Conservation (phyloP, 78 protist genomes). For the Mantamonas sphyraenae region DNA sequence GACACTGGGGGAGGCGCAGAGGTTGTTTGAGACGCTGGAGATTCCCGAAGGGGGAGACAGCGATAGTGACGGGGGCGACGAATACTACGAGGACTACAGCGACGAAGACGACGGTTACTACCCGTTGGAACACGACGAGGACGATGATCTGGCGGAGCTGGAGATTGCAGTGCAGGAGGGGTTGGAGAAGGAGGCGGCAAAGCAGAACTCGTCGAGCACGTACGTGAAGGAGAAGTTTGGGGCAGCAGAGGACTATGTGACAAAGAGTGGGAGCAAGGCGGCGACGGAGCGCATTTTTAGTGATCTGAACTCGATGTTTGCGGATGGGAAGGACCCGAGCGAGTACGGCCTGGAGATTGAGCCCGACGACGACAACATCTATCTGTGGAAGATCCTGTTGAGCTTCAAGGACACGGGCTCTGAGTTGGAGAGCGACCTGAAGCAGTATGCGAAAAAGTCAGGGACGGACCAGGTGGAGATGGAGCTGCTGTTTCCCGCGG, state of each 20-base stretch:
- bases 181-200: background rate
- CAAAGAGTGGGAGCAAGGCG: background rate
- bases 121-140: too few species aligned
- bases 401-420: conserved; percentile 17
- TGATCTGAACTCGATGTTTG: too few species aligned
- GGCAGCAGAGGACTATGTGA: background rate
- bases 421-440: background rate
- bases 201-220: background rate
- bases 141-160: conserved; percentile 1
- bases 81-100: background rate
- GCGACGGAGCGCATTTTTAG: conserved; percentile 6
- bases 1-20: too few species aligned
- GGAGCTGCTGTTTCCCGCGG: conserved; percentile 9
- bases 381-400: background rate
- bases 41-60: too few species aligned
- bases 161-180: background rate
- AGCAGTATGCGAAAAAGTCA: background rate
- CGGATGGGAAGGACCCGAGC: too few species aligned
- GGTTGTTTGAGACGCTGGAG: too few species aligned
- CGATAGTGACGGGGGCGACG: conserved; percentile 9
- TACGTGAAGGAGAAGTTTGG: background rate
- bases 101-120: conserved; percentile 14
- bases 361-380: conserved; percentile 6
- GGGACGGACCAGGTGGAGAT: conserved; percentile 4
- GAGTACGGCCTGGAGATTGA: background rate